Percentiles rank a stretch among this genome's conserved stretches.
Conservation (phyloP, 148 eudicot species). For the Agrostemma githago region DNA sequence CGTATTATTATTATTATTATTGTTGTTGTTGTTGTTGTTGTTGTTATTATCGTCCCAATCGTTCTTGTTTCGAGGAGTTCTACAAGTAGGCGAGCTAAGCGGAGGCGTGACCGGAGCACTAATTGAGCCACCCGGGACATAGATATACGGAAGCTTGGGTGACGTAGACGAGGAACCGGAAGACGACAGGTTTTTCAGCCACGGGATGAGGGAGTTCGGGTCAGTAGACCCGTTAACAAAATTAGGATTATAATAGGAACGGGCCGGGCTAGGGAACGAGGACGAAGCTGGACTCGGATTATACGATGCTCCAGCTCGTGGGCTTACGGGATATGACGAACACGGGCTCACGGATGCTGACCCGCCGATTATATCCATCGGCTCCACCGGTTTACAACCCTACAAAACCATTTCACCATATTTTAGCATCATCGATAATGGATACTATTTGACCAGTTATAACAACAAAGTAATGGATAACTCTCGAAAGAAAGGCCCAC, state of each 20-base stretch:
- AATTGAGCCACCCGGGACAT: constrained; percentile 69
- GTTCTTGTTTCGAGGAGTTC: constrained; percentile 65
- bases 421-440: too few species aligned
- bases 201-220: constrained; percentile 86
- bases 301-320: constrained; percentile 72
- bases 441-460: too few species aligned
- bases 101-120: constrained; percentile 99
- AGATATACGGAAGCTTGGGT: constrained; percentile 63
- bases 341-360: constrained; percentile 81
- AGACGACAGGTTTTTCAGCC: constrained; percentile 92
- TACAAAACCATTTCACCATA: constrained; percentile 17
- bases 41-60: constrained; percentile 44
- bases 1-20: too few species aligned
- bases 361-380: constrained; percentile 56
- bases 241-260: constrained; percentile 41
- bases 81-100: constrained; percentile 76
- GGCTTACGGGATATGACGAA: constrained; percentile 84
- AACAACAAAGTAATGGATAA: too few species aligned
- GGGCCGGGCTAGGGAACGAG: constrained; percentile 74
- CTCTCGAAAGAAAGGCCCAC: background rate
- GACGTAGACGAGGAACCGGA: constrained; percentile 59
- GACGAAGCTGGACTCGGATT: constrained; percentile 88
- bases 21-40: background rate
- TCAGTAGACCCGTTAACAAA: constrained; percentile 38
- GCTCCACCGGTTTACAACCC: constrained; percentile 83